Evolutionary conservation across 1,284 basidiomycete species (phyloP).

Genomic region (Veloporphyrellus conicus): DNA sequence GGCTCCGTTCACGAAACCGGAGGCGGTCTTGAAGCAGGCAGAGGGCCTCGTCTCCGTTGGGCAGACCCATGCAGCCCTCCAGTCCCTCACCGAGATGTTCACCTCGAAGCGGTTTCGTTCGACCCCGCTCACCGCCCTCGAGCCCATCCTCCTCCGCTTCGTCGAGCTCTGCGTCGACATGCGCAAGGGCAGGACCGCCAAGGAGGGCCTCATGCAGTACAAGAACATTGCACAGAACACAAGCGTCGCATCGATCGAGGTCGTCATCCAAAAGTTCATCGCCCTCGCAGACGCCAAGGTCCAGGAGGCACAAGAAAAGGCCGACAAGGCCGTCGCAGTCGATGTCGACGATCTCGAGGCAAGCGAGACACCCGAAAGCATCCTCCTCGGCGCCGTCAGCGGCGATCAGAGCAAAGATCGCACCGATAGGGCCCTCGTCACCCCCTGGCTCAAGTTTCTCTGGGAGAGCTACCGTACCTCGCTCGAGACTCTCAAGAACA

Average conservation of each 20-base stretch:
- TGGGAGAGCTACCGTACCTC: constrained; percentile 99
- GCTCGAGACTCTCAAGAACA: constrained; percentile 96
- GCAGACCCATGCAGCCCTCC: constrained; percentile 83
- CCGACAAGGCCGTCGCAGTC: constrained; percentile 64
- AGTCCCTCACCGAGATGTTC: constrained; percentile 89
- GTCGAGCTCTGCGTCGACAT: constrained; percentile 96
- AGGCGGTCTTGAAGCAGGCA: constrained; percentile 87
- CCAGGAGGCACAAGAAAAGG: constrained; percentile 81
- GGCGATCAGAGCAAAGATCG: constrained; percentile 93
- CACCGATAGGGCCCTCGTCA: constrained; percentile 92
- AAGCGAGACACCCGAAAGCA: constrained; percentile 89
- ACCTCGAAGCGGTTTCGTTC: constrained; percentile 91
- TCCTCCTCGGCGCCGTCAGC: constrained; percentile 82
- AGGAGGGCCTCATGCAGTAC: constrained; percentile 94
- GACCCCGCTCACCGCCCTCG: constrained; percentile 83
- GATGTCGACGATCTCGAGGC: constrained; percentile 90
- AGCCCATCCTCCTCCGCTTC: constrained; percentile 93
- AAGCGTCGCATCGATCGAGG: constrained; percentile 87
- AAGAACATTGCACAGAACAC: constrained; percentile 96
- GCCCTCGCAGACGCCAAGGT: constrained; percentile 86
- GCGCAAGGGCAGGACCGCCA: constrained; percentile 89
- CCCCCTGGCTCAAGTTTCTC: constrained; percentile 96
- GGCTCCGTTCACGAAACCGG: constrained; percentile 89
- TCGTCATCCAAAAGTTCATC: constrained; percentile 88
- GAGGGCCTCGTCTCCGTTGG: constrained; percentile 90